These are phyloP conservation scores for Trypanosoma boissoni DNA, from an alignment of 208 protist genomes.

Conservation along the genomic window DNA sequence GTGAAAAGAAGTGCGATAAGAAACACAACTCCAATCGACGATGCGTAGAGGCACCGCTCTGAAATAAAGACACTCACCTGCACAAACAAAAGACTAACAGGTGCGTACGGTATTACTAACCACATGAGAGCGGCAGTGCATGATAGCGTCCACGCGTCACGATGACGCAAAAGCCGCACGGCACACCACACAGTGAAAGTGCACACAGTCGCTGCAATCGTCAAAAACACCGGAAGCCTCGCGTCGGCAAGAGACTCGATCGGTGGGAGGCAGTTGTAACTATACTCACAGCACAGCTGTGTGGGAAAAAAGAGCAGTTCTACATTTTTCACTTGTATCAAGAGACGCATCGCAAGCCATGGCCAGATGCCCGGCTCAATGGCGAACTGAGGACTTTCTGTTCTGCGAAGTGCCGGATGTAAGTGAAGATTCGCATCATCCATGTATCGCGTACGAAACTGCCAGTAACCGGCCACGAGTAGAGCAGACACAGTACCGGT, in stretches of 20 bases:
- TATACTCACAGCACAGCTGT: slow-evolving; percentile 86
- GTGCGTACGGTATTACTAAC: slow-evolving; percentile 70
- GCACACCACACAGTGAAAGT: slow-evolving; percentile 16
- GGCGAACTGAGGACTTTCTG: slow-evolving; percentile 85
- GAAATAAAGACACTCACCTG: slow-evolving; percentile 79
- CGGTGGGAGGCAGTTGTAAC: slow-evolving; percentile 84
- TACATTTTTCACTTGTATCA: slow-evolving; percentile 80
- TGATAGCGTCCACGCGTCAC: slow-evolving; percentile 3
- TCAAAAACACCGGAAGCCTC: slow-evolving; percentile 29
- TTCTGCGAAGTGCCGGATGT: slow-evolving; percentile 53
- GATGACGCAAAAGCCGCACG: slow-evolving; percentile 8
- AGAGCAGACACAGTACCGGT: slow-evolving; percentile 12
- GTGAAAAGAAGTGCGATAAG: slow-evolving; percentile 24
- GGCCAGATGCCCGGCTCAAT: slow-evolving; percentile 26
- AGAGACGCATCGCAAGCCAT: slow-evolving; percentile 47
- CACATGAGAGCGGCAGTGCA: slow-evolving; percentile 31
- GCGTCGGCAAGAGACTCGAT: slow-evolving; percentile 37
- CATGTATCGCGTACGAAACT: slow-evolving; percentile 45
- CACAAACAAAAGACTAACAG: slow-evolving; percentile 84
- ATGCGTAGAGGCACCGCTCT: slow-evolving; percentile 87
- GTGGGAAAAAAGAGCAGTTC: slow-evolving; percentile 80
- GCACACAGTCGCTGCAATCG: slow-evolving; percentile 17
- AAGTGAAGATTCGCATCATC: slow-evolving; percentile 41
- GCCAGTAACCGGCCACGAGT: slow-evolving; percentile 43
- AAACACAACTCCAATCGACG: slow-evolving; percentile 60